A percentile compares a stretch with the other conserved stretches of the same genome.
These are phyloP conservation scores for Suillus placidus DNA, from an alignment of 768 basidiomycete genomes.

Conservation along the genomic window DNA sequence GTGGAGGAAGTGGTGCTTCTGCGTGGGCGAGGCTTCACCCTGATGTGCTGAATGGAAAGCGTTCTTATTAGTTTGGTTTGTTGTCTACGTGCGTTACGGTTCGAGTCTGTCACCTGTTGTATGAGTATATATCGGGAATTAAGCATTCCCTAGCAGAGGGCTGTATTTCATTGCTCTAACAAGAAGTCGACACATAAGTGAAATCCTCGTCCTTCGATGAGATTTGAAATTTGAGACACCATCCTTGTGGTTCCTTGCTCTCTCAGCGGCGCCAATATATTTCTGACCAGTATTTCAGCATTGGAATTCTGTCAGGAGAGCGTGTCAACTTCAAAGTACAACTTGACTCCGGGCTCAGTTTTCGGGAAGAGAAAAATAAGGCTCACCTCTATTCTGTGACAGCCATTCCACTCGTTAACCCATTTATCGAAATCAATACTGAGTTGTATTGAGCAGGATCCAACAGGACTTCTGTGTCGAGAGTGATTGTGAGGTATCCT, in stretches of 20 bases:
- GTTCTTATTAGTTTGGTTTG: background rate
- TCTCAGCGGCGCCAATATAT: background rate
- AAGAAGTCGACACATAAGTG: slow-evolving; percentile 23
- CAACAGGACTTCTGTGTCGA: background rate
- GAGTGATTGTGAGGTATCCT: background rate
- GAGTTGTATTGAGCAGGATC: background rate
- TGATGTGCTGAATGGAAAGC: background rate
- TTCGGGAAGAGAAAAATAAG: background rate
- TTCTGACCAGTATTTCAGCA: background rate
- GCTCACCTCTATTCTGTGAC: background rate
- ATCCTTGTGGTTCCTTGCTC: background rate
- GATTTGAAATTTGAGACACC: background rate
- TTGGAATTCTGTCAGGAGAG: background rate
- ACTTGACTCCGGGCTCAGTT: background rate
- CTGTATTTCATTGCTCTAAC: slow-evolving; percentile 25
- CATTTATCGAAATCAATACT: background rate
- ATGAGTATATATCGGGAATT: slow-evolving; percentile 16
- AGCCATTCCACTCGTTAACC: background rate
- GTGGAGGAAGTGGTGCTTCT: slow-evolving; percentile 40
- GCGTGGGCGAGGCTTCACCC: slow-evolving; percentile 30
- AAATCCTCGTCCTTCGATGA: slow-evolving; percentile 50
- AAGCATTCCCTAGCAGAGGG: slow-evolving; percentile 19
- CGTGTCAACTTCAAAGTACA: background rate
- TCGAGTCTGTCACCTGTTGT: background rate
- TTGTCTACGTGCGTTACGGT: background rate